A percentile compares a stretch with the other conserved stretches of the same genome.
Conservation (phyloP, 2,329 filamentous ascomycete genomes). For the Aaosphaeria pasadenensis region DNA sequence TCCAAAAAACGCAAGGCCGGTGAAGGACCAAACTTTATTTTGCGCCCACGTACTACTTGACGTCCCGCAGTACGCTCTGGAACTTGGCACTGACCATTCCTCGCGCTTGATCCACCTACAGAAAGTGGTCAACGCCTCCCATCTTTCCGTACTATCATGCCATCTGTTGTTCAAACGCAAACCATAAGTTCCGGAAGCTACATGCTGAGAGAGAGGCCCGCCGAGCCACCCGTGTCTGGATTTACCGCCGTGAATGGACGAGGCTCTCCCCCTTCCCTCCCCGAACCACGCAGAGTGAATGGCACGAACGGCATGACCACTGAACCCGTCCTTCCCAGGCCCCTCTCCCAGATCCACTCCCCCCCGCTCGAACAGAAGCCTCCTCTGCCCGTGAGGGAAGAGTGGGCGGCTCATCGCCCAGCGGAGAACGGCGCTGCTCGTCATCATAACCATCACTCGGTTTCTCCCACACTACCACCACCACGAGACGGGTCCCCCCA, state of each 20-base stretch:
- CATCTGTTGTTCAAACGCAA: conserved; percentile 31
- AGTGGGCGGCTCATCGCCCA: conserved; percentile 14
- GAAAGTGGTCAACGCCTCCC: no score
- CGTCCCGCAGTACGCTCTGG: no score
- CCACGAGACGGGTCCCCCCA: conserved; percentile 18
- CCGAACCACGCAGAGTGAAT: conserved; percentile 15
- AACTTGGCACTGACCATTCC: no score
- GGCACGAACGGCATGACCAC: conserved; percentile 15
- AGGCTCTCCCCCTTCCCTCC: conserved; percentile 25
- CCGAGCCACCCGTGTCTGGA: conserved; percentile 24
- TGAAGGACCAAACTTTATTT: no score
- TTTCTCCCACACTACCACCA: conserved; percentile 10
- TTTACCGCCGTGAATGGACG: conserved; percentile 38
- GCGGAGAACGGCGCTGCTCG: conserved; percentile 8
- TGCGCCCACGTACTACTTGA: no score
- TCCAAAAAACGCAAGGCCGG: no score
- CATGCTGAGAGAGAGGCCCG: conserved; percentile 25
- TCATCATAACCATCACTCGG: conserved; percentile 18
- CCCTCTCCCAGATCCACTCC: conserved; percentile 8
- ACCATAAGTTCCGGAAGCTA: conserved; percentile 24
- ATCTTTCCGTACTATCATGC: conserved; percentile 15
- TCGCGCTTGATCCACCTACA: no score
- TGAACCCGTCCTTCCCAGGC: conserved; percentile 12
- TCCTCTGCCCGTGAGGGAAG: conserved; percentile 14
- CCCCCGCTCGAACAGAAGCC: conserved; percentile 14